These are phyloP conservation scores for Anthracocystis setariae DNA, from an alignment of 1,284 basidiomycete genomes.

Conservation along the genomic window DNA sequence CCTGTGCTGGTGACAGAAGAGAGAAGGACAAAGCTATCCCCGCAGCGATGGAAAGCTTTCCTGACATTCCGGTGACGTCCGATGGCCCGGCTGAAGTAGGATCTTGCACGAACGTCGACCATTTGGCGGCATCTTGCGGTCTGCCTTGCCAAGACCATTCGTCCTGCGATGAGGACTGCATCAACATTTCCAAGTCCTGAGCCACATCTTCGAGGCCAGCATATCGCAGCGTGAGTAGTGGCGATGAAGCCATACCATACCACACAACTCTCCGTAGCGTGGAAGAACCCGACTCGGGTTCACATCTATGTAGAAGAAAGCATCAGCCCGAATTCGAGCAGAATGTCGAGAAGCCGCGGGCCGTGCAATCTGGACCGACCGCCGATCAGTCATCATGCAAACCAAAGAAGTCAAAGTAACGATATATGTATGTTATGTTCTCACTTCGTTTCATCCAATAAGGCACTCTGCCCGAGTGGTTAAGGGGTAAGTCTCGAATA, in stretches of 20 bases:
- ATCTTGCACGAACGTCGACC: slow-evolving; percentile 13
- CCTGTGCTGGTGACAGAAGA: slow-evolving; percentile 7
- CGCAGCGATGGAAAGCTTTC: slow-evolving; percentile 6
- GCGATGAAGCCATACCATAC: slow-evolving; percentile 17
- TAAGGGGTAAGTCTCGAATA: slow-evolving; percentile 50
- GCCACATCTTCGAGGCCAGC: slow-evolving; percentile 30
- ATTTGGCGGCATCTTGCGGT: background rate
- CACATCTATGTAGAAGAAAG: too few species aligned
- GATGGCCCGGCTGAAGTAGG: slow-evolving; percentile 1
- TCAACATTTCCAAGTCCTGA: slow-evolving; percentile 42
- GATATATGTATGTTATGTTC: background rate
- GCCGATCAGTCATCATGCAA: background rate
- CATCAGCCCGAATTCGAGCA: background rate
- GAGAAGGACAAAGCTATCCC: slow-evolving; percentile 10
- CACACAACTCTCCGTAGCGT: background rate
- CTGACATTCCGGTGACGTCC: slow-evolving; percentile 9
- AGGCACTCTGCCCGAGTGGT: slow-evolving; percentile 49
- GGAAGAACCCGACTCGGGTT: too few species aligned
- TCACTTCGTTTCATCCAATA: too few species aligned
- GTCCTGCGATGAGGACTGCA: slow-evolving; percentile 27
- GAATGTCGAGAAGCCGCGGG: slow-evolving; percentile 8
- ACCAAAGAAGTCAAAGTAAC: background rate
- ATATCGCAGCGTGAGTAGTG: slow-evolving; percentile 25
- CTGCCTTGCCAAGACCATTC: slow-evolving; percentile 34
- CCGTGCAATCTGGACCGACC: slow-evolving; percentile 1